Percentiles rank a stretch among this genome's conserved stretches.
Conservation (phyloP, 2,329 filamentous ascomycete species). For the Aspergillus eucalypticola region DNA sequence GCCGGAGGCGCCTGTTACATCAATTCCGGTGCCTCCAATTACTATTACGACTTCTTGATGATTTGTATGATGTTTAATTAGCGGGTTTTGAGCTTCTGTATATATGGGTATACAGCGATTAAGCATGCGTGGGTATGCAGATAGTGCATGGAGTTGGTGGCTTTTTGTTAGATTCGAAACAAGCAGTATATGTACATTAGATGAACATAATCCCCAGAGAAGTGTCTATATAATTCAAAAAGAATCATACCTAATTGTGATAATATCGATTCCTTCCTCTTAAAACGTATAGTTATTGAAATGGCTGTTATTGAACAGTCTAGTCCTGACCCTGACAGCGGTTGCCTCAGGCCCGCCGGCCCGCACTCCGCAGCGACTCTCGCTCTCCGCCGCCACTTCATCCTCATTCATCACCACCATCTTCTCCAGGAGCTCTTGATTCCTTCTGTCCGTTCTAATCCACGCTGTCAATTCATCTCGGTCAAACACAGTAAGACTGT, state of each 20-base stretch:
- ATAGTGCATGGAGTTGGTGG: neutral
- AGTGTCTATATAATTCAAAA: no score
- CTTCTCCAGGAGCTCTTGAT: neutral
- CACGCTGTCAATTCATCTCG: neutral
- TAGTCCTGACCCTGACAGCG: no score
- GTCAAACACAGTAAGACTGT: neutral
- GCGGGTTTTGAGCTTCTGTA: neutral
- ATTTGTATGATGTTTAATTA: constrained; percentile 3
- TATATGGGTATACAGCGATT: constrained; percentile 2
- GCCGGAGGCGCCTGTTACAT: constrained; percentile 24
- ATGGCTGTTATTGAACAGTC: no score
- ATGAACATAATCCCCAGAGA: neutral
- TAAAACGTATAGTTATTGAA: no score
- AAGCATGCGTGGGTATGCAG: neutral
- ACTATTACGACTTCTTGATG: constrained; percentile 39
- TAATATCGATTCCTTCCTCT: no score
- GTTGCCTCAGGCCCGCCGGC: constrained; percentile 13
- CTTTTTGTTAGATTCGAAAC: neutral
- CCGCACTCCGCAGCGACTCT: neutral
- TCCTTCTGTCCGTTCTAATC: neutral
- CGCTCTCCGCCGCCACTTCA: neutral
- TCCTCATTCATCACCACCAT: neutral
- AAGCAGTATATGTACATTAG: neutral
- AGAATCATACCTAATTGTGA: no score
- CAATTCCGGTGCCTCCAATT: constrained; percentile 39